A percentile compares a stretch with the other conserved stretches of the same genome.
These are phyloP conservation scores for Pelagomonas calceolata DNA, from an alignment of 108 stramenopile species.

Conservation along the genomic window DNA sequence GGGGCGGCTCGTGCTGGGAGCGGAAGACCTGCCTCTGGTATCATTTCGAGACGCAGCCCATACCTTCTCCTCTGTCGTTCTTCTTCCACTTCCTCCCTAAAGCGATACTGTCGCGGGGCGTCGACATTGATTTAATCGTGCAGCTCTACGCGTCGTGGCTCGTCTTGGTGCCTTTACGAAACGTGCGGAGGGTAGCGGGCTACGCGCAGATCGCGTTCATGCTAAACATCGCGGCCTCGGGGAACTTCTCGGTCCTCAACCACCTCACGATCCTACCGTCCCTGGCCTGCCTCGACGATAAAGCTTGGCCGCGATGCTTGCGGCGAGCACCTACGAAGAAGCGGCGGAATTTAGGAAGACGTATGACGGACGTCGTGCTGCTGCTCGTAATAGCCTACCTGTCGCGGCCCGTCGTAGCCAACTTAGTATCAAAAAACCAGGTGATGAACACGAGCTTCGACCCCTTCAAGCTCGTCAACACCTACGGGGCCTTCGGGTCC, in stretches of 20 bases:
- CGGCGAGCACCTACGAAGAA: too few relatives aligned
- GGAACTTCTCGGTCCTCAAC: slow-evolving; percentile 69
- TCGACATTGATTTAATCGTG: slow-evolving; percentile 57
- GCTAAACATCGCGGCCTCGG: slow-evolving; percentile 54
- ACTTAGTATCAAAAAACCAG: slow-evolving; percentile 40
- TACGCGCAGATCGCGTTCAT: slow-evolving; percentile 37
- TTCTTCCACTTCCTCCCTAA: slow-evolving; percentile 55
- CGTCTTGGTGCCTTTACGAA: slow-evolving; percentile 33
- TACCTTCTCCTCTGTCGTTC: slow-evolving; percentile 55
- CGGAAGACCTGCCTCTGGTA: slow-evolving; percentile 57
- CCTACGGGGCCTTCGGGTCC: slow-evolving; percentile 62
- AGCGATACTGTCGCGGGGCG: slow-evolving; percentile 31
- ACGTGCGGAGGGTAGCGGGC: too few relatives aligned
- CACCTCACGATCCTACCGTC: slow-evolving; percentile 65
- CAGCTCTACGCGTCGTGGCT: slow-evolving; percentile 60
- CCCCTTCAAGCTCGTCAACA: slow-evolving; percentile 52
- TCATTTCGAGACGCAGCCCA: slow-evolving; percentile 70
- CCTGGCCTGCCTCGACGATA: slow-evolving; percentile 58
- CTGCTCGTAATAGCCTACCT: slow-evolving; percentile 31
- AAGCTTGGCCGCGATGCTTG: slow-evolving; percentile 10
- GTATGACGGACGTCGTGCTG: slow-evolving; percentile 24
- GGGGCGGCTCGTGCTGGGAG: slow-evolving; percentile 61
- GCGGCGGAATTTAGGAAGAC: too few relatives aligned
- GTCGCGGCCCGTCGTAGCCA: slow-evolving; percentile 43
- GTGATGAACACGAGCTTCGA: slow-evolving; percentile 56